Evolutionary conservation across 805 yeast genomes (phyloP).

Genomic region (Myxozyma melibiosi): DNA sequence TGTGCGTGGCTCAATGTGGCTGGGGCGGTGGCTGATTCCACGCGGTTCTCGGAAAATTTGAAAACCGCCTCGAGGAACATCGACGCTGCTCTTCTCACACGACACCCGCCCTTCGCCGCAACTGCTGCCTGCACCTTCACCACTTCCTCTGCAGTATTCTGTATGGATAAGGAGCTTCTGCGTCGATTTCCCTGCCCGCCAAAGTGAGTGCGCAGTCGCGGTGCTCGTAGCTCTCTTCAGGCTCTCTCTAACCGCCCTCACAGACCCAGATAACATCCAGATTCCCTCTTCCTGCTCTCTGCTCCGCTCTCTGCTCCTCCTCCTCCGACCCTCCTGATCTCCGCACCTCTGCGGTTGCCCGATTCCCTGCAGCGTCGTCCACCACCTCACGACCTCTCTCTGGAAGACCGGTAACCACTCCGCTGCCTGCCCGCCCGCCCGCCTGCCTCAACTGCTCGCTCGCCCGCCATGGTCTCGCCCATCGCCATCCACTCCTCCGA

Average conservation of each 20-base stretch:
- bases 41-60: constrained; percentile 6
- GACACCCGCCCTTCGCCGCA: not conserved
- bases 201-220: constrained; percentile 34
- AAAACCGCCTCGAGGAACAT: not conserved
- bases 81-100: not conserved
- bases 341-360: constrained; percentile 4
- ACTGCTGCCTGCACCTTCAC: not conserved
- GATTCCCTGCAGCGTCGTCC: constrained; percentile 6
- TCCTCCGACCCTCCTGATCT: not conserved
- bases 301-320: not conserved
- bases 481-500: not conserved
- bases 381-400: not conserved
- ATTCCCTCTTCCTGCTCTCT: not conserved
- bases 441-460: not conserved
- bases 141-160: too few relatives aligned
- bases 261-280: constrained; percentile 9
- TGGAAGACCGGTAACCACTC: constrained; percentile 2
- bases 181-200: constrained; percentile 44
- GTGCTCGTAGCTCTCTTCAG: too few relatives aligned
- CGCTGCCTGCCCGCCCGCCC: too few relatives aligned
- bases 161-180: constrained; percentile 45
- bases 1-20: constrained; percentile 8
- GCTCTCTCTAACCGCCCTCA: too few relatives aligned
- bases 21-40: not conserved
- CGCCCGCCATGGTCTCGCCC: constrained; percentile 21